Conservation (phyloP, 768 basidiomycete species). For the Boletus coccyginus region DNA sequence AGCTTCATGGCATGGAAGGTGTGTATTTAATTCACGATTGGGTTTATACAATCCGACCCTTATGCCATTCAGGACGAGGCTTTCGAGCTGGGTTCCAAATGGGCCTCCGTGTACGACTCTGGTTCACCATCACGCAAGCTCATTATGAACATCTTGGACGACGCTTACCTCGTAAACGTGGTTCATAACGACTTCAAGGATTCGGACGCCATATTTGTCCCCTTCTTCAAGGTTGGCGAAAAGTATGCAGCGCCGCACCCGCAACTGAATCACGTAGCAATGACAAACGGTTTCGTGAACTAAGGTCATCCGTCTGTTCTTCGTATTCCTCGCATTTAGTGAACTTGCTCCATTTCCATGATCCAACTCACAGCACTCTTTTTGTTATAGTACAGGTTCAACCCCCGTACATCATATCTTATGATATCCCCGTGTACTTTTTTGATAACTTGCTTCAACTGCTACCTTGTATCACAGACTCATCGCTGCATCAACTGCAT, state of each 20-base stretch:
- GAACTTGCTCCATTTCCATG: conserved; percentile 7
- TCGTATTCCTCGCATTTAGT: background rate
- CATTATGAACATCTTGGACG: conserved; percentile 77
- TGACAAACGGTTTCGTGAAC: conserved; percentile 39
- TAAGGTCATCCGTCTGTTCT: conserved; percentile 1
- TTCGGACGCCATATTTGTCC: conserved; percentile 77
- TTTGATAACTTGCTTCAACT: conserved; percentile 23
- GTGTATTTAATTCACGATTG: conserved; percentile 13
- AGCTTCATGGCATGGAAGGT: conserved; percentile 99
- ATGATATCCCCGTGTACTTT: conserved; percentile 19
- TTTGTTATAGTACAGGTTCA: conserved; percentile 69
- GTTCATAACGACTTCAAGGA: conserved; percentile 96
- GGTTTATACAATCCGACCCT: background rate
- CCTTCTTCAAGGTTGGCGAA: conserved; percentile 76
- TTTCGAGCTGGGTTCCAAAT: conserved; percentile 87
- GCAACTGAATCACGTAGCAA: conserved; percentile 28
- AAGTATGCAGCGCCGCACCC: conserved; percentile 47
- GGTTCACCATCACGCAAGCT: conserved; percentile 72
- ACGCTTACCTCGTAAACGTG: conserved; percentile 85
- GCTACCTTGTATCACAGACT: conserved; percentile 24
- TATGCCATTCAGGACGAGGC: conserved; percentile 75
- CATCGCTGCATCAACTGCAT: conserved; percentile 60
- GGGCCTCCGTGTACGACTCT: conserved; percentile 84
- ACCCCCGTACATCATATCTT: conserved; percentile 61
- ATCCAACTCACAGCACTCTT: conserved; percentile 31